These are phyloP conservation scores for Populus tremula DNA, from an alignment of 345 rosid genomes.

Conservation along the genomic window DNA sequence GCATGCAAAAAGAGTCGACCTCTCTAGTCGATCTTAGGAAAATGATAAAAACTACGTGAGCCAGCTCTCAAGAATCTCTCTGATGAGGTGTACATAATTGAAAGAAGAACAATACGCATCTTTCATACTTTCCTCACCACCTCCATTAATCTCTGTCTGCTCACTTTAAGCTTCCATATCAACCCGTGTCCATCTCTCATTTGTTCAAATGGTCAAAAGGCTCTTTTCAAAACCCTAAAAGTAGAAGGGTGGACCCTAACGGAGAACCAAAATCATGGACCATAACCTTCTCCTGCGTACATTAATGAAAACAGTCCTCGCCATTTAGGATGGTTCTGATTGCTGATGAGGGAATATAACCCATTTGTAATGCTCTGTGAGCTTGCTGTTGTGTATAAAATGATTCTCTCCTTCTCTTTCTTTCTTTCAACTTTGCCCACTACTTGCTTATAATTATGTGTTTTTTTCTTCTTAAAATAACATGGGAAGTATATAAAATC, in stretches of 20 bases:
- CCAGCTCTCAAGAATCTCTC: conserved; percentile 6
- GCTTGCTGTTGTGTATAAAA: too few relatives aligned
- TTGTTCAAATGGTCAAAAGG: conserved; percentile 11
- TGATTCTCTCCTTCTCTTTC: too few relatives aligned
- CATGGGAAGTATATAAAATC: too few relatives aligned
- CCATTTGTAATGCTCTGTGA: not conserved
- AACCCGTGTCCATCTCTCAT: not conserved
- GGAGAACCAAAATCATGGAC: conserved; percentile 9
- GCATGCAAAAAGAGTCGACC: not conserved
- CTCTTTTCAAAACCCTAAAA: not conserved
- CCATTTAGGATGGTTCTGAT: not conserved
- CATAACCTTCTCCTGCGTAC: not conserved
- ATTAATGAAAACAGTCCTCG: not conserved
- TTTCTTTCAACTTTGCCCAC: too few relatives aligned
- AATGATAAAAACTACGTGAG: not conserved
- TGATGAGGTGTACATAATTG: not conserved
- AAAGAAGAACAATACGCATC: not conserved
- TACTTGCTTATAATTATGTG: not conserved
- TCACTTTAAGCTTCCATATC: not conserved
- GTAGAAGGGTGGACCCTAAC: not conserved
- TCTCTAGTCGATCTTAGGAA: too few relatives aligned
- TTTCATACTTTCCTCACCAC: not conserved
- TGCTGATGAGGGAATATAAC: conserved; percentile 11
- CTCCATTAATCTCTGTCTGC: not conserved
- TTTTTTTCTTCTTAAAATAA: too few relatives aligned